Conservation (phyloP, 2,329 filamentous ascomycete genomes). For the Helicocarpus griseus region DNA sequence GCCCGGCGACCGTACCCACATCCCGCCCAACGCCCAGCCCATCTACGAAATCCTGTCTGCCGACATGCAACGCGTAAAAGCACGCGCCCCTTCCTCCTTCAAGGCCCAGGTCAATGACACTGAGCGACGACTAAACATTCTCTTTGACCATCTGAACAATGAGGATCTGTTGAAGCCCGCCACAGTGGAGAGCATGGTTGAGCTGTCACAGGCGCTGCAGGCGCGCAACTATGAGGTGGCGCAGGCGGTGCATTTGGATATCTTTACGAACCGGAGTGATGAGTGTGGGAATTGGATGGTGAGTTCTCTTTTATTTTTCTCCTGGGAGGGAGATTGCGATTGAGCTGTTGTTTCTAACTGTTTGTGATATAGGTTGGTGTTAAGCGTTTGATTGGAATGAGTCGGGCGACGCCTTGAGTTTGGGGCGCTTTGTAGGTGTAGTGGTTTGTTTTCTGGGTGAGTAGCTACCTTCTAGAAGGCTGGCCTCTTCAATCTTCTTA, state of each 20-base stretch:
- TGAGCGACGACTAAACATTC: constrained; percentile 78
- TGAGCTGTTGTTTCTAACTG: constrained; percentile 2
- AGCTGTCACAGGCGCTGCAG: constrained; percentile 54
- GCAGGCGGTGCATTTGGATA: constrained; percentile 60
- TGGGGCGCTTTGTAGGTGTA: no score
- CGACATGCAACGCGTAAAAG: constrained; percentile 82
- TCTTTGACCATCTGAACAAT: constrained; percentile 98
- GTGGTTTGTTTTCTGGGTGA: no score
- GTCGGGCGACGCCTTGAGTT: constrained; percentile 56
- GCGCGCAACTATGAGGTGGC: constrained; percentile 60
- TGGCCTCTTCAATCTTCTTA: no score
- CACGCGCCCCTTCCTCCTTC: constrained; percentile 77
- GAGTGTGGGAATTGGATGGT: constrained; percentile 86
- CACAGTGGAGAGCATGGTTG: constrained; percentile 43
- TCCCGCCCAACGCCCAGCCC: constrained; percentile 63
- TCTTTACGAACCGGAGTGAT: constrained; percentile 65
- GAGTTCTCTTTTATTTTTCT: constrained; percentile 29
- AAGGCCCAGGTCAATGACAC: constrained; percentile 85
- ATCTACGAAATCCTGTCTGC: constrained; percentile 71
- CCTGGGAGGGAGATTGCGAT: constrained; percentile 2
- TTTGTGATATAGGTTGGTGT: constrained; percentile 53
- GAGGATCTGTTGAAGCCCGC: constrained; percentile 76
- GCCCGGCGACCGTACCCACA: constrained; percentile 80
- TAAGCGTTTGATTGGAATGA: constrained; percentile 70
- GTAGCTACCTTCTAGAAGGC: no score